Evolutionary conservation across 257 asterid species (phyloP).

Genomic region (Datura wrightii): DNA sequence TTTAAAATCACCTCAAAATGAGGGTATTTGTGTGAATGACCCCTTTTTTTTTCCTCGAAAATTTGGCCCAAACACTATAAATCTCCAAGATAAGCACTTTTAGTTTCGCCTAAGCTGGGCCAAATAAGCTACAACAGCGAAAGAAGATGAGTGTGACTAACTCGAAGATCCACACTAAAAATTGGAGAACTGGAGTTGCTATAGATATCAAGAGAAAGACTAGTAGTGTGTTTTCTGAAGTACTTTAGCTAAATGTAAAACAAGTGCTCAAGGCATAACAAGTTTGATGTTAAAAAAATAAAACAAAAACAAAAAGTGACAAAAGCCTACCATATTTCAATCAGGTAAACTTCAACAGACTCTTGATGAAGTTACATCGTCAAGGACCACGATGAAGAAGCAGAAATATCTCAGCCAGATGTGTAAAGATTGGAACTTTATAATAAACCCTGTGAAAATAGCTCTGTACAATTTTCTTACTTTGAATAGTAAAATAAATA

Average conservation of each 20-base stretch:
- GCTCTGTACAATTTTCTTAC: slow-evolving; percentile 3
- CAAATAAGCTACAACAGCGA: not conserved
- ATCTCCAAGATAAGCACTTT: not conserved
- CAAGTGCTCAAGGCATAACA: not conserved
- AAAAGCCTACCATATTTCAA: not conserved
- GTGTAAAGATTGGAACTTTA: not conserved
- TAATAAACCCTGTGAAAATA: slow-evolving; percentile 8
- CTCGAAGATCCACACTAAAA: not conserved
- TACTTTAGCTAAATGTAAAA: not conserved
- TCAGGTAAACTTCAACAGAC: not conserved
- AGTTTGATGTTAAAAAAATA: not conserved
- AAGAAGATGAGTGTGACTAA: not conserved
- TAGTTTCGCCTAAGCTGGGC: not conserved
- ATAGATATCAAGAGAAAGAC: not conserved
- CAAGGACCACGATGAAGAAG: not conserved
- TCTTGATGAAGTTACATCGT: not conserved
- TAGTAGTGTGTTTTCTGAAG: not conserved
- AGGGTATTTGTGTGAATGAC: no score
- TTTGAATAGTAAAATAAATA: not conserved
- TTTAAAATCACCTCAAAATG: no score
- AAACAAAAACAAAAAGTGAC: not conserved
- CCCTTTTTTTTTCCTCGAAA: not conserved
- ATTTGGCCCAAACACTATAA: not conserved
- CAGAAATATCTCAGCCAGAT: not conserved
- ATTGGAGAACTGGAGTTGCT: not conserved